These are phyloP conservation scores for Fusarium sp. DNA, from an alignment of 2,329 filamentous ascomycete genomes.

Conservation along the genomic window DNA sequence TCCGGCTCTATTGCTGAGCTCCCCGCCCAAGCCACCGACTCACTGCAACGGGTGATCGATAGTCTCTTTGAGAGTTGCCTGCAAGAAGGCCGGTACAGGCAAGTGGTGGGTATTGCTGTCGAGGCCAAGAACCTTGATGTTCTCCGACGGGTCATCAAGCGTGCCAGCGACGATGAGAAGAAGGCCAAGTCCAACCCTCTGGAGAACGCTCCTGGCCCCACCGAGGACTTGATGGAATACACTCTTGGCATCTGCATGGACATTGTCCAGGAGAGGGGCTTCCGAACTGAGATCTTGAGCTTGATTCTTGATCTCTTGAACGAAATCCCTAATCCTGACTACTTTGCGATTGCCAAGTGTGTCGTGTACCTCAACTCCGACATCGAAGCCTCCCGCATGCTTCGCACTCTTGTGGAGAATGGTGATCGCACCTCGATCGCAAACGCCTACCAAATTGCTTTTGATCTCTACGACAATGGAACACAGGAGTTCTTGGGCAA, in stretches of 20 bases:
- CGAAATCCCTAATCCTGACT: slow-evolving; percentile 92
- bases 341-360: slow-evolving; percentile 98
- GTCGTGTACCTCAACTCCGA: slow-evolving; percentile 96
- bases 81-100: slow-evolving; percentile 86
- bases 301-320: slow-evolving; percentile 96
- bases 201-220: slow-evolving; percentile 67
- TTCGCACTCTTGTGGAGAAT: slow-evolving; percentile 83
- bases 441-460: slow-evolving; percentile 96
- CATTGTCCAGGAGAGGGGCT: slow-evolving; percentile 90
- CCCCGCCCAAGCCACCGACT: slow-evolving; percentile 77
- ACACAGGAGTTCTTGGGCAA: slow-evolving; percentile 96
- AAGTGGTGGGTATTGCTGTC: slow-evolving; percentile 96
- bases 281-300: slow-evolving; percentile 86
- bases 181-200: slow-evolving; percentile 68
- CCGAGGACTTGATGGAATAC: slow-evolving; percentile 97
- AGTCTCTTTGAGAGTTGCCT: slow-evolving; percentile 93
- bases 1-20: slow-evolving; percentile 74
- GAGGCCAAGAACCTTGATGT: slow-evolving; percentile 94
- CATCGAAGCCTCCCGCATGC: slow-evolving; percentile 87
- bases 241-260: slow-evolving; percentile 97
- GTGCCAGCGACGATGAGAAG: slow-evolving; percentile 89
- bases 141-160: slow-evolving; percentile 85
- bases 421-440: slow-evolving; percentile 83
- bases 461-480: slow-evolving; percentile 98
- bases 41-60: slow-evolving; percentile 86